These are phyloP conservation scores for Psilocybe cubensis DNA, from an alignment of 768 basidiomycete genomes.

Conservation along the genomic window DNA sequence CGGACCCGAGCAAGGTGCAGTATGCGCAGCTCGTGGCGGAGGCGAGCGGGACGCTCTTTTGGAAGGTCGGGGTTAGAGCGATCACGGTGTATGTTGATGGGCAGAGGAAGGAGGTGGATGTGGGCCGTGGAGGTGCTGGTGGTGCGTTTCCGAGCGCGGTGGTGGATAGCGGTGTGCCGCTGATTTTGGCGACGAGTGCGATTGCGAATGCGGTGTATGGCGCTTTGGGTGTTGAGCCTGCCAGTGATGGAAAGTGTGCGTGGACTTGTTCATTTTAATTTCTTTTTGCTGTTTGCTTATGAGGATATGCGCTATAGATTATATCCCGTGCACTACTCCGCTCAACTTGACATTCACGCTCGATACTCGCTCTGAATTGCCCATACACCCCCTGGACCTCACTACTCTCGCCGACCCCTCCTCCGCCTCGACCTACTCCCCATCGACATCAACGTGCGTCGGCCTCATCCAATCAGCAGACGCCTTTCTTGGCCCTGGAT, in stretches of 20 bases:
- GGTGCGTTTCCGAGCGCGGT: conserved; percentile 60
- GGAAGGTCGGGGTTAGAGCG: conserved; percentile 61
- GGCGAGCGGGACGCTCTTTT: conserved; percentile 50
- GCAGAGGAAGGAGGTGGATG: conserved; percentile 34
- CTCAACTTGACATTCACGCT: conserved; percentile 73
- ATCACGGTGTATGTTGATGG: conserved; percentile 67
- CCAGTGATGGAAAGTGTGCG: conserved; percentile 67
- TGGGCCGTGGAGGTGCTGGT: conserved; percentile 46
- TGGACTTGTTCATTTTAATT: conserved; percentile 12
- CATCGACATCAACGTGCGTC: conserved; percentile 53
- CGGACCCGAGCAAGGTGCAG: conserved; percentile 52
- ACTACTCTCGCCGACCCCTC: conserved; percentile 46
- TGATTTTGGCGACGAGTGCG: conserved; percentile 63
- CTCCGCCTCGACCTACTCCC: conserved; percentile 32
- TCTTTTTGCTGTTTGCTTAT: neutral
- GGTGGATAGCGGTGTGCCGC: conserved; percentile 73
- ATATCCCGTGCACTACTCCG: conserved; percentile 70
- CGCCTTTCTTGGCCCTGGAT: conserved; percentile 38
- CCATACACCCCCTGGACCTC: conserved; percentile 79
- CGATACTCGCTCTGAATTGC: conserved; percentile 55
- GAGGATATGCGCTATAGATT: conserved; percentile 49
- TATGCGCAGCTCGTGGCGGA: conserved; percentile 53
- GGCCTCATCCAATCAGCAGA: conserved; percentile 71
- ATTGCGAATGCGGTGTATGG: conserved; percentile 83
- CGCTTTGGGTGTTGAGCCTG: conserved; percentile 64